These are phyloP conservation scores for Penicillium thymicola DNA, from an alignment of 2,329 filamentous ascomycete genomes.

Conservation along the genomic window DNA sequence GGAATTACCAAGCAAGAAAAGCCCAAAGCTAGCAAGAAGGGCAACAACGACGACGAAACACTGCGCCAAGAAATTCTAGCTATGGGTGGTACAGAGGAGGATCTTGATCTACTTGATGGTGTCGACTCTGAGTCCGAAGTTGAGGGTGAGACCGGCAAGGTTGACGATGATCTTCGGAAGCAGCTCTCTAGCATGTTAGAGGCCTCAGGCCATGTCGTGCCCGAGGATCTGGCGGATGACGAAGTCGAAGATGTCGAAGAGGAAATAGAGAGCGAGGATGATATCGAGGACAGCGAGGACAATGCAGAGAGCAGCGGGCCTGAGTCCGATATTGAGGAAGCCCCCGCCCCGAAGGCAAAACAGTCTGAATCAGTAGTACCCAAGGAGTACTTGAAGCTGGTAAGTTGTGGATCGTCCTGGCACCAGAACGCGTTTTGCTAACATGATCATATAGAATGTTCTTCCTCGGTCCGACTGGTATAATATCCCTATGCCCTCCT, in stretches of 20 bases:
- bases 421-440: constrained; percentile 23
- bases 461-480: constrained; percentile 67
- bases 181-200: constrained; percentile 38
- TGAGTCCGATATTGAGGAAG: constrained; percentile 32
- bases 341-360: constrained; percentile 18
- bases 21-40: constrained; percentile 11
- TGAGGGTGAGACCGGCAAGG: constrained; percentile 33
- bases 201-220: constrained; percentile 37
- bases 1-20: constrained; percentile 22
- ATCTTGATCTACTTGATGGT: constrained; percentile 46
- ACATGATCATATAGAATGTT: constrained; percentile 47
- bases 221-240: constrained; percentile 31
- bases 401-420: constrained; percentile 18
- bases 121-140: constrained; percentile 48
- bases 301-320: constrained; percentile 22
- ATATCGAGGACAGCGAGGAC: constrained; percentile 30
- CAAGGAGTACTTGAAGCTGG: constrained; percentile 38
- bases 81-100: constrained; percentile 50
- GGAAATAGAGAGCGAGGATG: constrained; percentile 36
- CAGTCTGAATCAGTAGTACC: constrained; percentile 27
- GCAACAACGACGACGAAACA: constrained; percentile 27
- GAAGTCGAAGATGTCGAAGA: constrained; percentile 29
- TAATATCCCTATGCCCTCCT: constrained; percentile 53
- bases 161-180: constrained; percentile 41
- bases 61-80: constrained; percentile 45